phyloP scores from a whole-genome alignment of 768 basidiomycete genomes.

The Hemileccinum rubropunctum region DNA sequence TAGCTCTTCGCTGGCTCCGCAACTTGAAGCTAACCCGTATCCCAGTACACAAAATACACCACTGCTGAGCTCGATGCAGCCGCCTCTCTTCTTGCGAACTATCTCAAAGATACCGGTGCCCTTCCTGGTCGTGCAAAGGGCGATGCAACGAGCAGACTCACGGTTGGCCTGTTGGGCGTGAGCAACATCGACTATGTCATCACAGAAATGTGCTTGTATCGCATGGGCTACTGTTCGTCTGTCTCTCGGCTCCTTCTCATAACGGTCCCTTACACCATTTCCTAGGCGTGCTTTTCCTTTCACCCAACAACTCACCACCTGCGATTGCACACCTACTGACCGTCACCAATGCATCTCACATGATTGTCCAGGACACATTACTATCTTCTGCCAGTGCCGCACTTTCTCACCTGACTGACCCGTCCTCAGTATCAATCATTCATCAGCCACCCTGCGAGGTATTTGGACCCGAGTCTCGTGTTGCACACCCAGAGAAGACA shows the following conservation, averaged over 20 bases:
- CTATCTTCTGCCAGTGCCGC: constrained; percentile 14
- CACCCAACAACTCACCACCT: constrained; percentile 44
- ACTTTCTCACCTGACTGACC: constrained; percentile 17
- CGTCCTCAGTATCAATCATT: constrained; percentile 21
- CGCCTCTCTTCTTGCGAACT: constrained; percentile 26
- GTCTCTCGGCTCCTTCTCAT: background rate
- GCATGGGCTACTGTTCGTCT: constrained; percentile 31
- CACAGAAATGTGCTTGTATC: constrained; percentile 24
- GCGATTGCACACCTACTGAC: constrained; percentile 46
- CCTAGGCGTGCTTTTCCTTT: constrained; percentile 35
- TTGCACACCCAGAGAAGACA: constrained; percentile 18
- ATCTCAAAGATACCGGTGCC: constrained; percentile 16
- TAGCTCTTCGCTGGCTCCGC: background rate
- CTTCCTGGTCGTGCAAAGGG: constrained; percentile 24
- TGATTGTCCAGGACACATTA: constrained; percentile 20
- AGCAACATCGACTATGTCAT: constrained; percentile 28
- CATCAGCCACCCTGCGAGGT: constrained; percentile 19
- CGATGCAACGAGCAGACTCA: constrained; percentile 22
- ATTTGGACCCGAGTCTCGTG: constrained; percentile 17
- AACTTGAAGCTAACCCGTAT: background rate
- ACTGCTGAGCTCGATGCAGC: constrained; percentile 23
- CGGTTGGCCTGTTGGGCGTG: constrained; percentile 23
- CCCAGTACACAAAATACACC: constrained; percentile 27
- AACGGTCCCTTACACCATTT: background rate
- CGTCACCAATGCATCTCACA: constrained; percentile 17